Percentiles rank a stretch among this genome's conserved stretches.
These are phyloP conservation scores for Cystofilobasidium macerans DNA, from an alignment of 768 basidiomycete genomes.

Conservation along the genomic window DNA sequence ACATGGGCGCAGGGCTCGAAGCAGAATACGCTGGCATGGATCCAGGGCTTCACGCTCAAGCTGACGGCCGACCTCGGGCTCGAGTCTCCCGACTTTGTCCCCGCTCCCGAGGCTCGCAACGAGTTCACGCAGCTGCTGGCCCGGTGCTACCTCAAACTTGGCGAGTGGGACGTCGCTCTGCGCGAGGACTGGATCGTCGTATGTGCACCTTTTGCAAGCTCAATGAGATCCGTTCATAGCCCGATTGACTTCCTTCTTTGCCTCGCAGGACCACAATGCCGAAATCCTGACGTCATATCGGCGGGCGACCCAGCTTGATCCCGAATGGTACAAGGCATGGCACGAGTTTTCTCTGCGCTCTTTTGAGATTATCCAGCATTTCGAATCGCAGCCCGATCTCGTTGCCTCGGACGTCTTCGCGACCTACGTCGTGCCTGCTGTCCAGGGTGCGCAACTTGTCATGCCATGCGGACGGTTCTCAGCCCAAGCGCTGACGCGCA, in stretches of 20 bases:
- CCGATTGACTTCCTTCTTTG: constrained; percentile 25
- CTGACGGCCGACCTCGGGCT: constrained; percentile 47
- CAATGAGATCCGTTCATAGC: not conserved
- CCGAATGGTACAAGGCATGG: constrained; percentile 99
- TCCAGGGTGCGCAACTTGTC: constrained; percentile 60
- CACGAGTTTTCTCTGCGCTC: constrained; percentile 97
- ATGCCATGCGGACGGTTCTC: not conserved
- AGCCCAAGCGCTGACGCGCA: not conserved
- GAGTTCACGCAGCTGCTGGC: constrained; percentile 81
- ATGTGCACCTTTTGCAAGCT: constrained; percentile 32
- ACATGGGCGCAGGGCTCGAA: constrained; percentile 81
- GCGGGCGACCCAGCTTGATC: constrained; percentile 79
- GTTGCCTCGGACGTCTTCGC: constrained; percentile 55
- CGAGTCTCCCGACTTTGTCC: constrained; percentile 13
- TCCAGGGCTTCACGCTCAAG: constrained; percentile 68
- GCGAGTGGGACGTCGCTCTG: constrained; percentile 80
- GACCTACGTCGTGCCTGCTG: constrained; percentile 77
- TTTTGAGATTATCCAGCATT: constrained; percentile 76
- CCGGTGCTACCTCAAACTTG: constrained; percentile 90
- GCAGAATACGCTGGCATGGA: constrained; percentile 66
- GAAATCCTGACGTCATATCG: constrained; percentile 76
- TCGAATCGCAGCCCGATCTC: constrained; percentile 54
- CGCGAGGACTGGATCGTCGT: constrained; percentile 71
- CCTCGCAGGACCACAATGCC: constrained; percentile 56
- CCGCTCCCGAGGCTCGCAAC: constrained; percentile 38